Percentiles rank a stretch among this genome's conserved stretches.
Evolutionary conservation across 768 basidiomycete species (phyloP).

Genomic region (Suillus americanus): DNA sequence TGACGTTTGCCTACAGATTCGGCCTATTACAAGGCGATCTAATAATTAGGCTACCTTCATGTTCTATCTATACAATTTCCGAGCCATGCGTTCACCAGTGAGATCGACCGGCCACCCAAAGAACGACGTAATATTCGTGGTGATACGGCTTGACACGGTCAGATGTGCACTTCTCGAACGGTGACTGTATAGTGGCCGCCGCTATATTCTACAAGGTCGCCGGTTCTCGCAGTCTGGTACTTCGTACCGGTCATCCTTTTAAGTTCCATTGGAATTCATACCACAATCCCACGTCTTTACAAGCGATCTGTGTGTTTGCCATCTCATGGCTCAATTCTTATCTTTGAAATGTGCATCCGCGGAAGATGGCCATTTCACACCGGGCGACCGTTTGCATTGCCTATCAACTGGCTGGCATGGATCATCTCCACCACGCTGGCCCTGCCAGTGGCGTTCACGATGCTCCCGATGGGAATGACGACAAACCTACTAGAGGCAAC

Average conservation of each 20-base stretch:
- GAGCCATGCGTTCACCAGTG: background rate
- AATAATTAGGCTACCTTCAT: background rate
- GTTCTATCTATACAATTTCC: background rate
- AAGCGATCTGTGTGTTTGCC: background rate
- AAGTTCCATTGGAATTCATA: background rate
- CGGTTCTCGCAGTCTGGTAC: background rate
- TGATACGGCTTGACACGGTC: background rate
- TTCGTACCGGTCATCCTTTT: background rate
- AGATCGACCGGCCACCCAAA: background rate
- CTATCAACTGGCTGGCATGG: background rate
- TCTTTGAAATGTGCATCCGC: background rate
- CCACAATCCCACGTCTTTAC: background rate
- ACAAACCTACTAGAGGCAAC: background rate
- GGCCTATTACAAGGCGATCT: background rate
- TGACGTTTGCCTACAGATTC: background rate
- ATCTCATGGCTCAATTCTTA: background rate
- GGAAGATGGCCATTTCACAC: background rate
- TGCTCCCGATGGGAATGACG: background rate
- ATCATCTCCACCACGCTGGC: background rate
- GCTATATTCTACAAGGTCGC: background rate
- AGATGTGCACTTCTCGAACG: background rate
- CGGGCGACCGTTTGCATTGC: background rate
- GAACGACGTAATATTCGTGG: background rate
- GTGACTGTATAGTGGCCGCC: background rate
- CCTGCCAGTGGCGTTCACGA: background rate